A percentile compares a stretch with the other conserved stretches of the same genome.
Conservation (phyloP, 2,329 filamentous ascomycete species). For the Aspergillus proliferans region DNA sequence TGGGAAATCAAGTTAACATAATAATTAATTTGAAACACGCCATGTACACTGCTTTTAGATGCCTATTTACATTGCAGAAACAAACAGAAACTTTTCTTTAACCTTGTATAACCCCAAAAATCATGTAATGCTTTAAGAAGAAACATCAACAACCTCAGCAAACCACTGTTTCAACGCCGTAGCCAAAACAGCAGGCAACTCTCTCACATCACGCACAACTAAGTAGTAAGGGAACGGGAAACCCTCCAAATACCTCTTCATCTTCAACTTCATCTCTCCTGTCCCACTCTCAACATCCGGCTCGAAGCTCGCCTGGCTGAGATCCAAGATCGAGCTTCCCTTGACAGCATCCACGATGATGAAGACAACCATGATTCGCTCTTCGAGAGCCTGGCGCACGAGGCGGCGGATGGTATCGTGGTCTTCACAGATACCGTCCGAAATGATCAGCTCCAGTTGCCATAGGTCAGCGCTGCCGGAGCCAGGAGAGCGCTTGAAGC, state of each 20-base stretch:
- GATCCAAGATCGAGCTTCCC: conserved; percentile 63
- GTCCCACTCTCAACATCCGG: conserved; percentile 53
- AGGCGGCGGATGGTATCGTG: conserved; percentile 77
- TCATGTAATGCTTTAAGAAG: conserved; percentile 20
- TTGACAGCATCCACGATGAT: conserved; percentile 76
- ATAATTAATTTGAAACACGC: neutral
- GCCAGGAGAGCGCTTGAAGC: conserved; percentile 50
- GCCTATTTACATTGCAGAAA: conserved; percentile 3
- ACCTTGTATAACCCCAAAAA: conserved; percentile 5
- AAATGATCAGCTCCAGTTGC: conserved; percentile 91
- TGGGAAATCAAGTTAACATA: neutral
- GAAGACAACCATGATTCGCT: conserved; percentile 96
- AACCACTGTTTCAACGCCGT: conserved; percentile 95
- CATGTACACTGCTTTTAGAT: conserved; percentile 4
- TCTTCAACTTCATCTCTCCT: conserved; percentile 63
- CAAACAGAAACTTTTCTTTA: conserved; percentile 6
- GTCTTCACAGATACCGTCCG: conserved; percentile 86
- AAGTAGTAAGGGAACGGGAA: conserved; percentile 98
- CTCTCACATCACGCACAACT: conserved; percentile 84
- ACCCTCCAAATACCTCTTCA: conserved; percentile 85
- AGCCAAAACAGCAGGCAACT: conserved; percentile 81
- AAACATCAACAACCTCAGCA: conserved; percentile 56
- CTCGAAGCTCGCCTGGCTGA: conserved; percentile 80
- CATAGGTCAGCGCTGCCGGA: conserved; percentile 66
- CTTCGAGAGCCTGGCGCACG: conserved; percentile 80